Evolutionary conservation across 345 rosid species (phyloP).

Genomic region (Noccaea bulbosa): DNA sequence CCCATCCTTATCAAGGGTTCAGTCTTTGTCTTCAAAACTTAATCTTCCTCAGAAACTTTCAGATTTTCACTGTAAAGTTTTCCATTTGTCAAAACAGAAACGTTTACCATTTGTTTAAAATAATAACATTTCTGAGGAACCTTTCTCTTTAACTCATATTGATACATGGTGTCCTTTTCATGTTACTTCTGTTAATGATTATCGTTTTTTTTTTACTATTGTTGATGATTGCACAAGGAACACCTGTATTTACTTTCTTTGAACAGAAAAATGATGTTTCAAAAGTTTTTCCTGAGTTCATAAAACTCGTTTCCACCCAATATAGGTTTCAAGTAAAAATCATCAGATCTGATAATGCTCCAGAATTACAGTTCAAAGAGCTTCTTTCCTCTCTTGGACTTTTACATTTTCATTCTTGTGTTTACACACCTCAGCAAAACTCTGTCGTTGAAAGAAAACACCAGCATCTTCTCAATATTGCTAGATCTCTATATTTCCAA

Average conservation of each 20-base stretch:
- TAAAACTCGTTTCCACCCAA: background rate
- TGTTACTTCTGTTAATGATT: background rate
- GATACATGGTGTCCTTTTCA: background rate
- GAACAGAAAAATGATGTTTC: background rate
- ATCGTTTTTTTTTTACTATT: background rate
- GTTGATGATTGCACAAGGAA: background rate
- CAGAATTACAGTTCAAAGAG: background rate
- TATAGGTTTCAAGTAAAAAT: background rate
- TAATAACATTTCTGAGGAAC: background rate
- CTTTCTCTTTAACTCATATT: background rate
- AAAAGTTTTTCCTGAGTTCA: background rate
- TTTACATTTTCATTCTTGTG: background rate
- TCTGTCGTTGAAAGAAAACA: background rate
- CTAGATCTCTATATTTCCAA: background rate
- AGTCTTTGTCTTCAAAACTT: background rate
- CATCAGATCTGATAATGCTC: background rate
- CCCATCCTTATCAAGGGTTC: background rate
- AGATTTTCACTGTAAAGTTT: background rate
- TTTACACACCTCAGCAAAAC: background rate
- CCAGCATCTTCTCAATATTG: background rate
- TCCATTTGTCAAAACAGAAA: background rate
- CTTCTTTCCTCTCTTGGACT: background rate
- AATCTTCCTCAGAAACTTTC: background rate
- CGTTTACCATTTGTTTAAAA: background rate
- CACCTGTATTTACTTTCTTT: background rate